A percentile compares a stretch with the other conserved stretches of the same genome.
phyloP scores from a whole-genome alignment of 202 grass and related monocot genomes.

The Cymbopogon flexuosus region DNA sequence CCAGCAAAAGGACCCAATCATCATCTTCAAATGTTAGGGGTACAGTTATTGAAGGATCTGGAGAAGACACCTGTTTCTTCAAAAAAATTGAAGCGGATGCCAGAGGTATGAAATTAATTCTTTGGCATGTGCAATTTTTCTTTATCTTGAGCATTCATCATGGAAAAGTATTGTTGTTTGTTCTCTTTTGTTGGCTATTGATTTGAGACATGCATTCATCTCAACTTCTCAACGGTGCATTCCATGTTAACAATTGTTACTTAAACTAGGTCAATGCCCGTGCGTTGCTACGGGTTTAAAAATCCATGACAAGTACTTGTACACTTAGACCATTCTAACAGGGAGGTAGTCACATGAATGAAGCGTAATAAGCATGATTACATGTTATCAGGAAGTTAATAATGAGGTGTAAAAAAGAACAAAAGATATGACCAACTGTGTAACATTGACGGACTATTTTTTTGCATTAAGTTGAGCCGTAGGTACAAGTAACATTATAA shows the following conservation, averaged over 20 bases:
- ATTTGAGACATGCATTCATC: conserved; percentile 10
- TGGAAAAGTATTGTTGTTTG: neutral
- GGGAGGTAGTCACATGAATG: too few species aligned
- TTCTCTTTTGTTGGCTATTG: conserved; percentile 20
- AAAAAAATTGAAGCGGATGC: conserved; percentile 57
- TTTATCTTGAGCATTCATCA: neutral
- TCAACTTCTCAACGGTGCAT: neutral
- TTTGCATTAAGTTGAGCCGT: too few species aligned
- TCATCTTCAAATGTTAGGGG: conserved; percentile 83
- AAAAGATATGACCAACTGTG: too few species aligned
- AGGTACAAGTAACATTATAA: too few species aligned
- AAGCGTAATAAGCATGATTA: too few species aligned
- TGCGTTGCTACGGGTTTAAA: too few species aligned
- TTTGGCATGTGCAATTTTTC: conserved; percentile 8
- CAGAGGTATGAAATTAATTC: conserved; percentile 40
- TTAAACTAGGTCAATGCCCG: neutral
- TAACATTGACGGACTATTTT: too few species aligned
- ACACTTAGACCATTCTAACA: too few species aligned
- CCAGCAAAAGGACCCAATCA: conserved; percentile 50
- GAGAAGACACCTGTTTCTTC: conserved; percentile 55
- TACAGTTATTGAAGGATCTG: conserved; percentile 81
- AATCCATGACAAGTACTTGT: too few species aligned
- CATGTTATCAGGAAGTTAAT: too few species aligned
- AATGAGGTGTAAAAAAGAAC: too few species aligned
- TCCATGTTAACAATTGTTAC: neutral